Conservation (phyloP, 2,329 filamentous ascomycete species). For the Colletotrichum tropicicola region DNA sequence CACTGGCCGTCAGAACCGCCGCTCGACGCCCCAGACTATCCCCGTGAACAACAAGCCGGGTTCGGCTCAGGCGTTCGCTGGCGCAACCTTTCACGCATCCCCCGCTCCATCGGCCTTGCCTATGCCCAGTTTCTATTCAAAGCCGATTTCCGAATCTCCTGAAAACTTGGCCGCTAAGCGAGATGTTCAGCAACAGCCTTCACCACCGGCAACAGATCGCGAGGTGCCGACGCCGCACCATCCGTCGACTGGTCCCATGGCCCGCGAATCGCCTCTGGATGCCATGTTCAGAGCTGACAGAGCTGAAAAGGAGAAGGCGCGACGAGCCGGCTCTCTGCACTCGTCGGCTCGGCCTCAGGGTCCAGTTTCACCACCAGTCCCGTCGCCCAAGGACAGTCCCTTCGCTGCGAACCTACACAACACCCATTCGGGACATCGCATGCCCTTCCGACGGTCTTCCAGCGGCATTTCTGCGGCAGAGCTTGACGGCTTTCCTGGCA, state of each 20-base stretch:
- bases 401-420: conserved; percentile 19
- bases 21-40: conserved; percentile 48
- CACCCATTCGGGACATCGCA: conserved; percentile 23
- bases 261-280: conserved; percentile 81
- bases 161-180: conserved; percentile 37
- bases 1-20: conserved; percentile 47
- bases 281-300: conserved; percentile 90
- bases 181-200: conserved; percentile 54
- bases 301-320: conserved; percentile 74
- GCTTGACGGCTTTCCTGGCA: conserved; percentile 67
- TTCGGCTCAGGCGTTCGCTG: conserved; percentile 77
- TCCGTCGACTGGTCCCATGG: conserved; percentile 39
- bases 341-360: conserved; percentile 47
- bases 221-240: conserved; percentile 57
- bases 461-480: conserved; percentile 73
- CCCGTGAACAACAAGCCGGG: conserved; percentile 52
- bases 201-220: conserved; percentile 62
- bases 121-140: conserved; percentile 86
- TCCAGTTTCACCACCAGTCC: conserved; percentile 62
- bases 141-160: conserved; percentile 75
- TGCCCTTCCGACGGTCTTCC: conserved; percentile 32
- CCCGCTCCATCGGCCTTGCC: conserved; percentile 91
- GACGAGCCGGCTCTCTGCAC: conserved; percentile 60
- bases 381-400: conserved; percentile 43
- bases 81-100: conserved; percentile 93